These are phyloP conservation scores for Xylaria cubensis DNA, from an alignment of 495 filamentous ascomycete genomes.

Conservation along the genomic window DNA sequence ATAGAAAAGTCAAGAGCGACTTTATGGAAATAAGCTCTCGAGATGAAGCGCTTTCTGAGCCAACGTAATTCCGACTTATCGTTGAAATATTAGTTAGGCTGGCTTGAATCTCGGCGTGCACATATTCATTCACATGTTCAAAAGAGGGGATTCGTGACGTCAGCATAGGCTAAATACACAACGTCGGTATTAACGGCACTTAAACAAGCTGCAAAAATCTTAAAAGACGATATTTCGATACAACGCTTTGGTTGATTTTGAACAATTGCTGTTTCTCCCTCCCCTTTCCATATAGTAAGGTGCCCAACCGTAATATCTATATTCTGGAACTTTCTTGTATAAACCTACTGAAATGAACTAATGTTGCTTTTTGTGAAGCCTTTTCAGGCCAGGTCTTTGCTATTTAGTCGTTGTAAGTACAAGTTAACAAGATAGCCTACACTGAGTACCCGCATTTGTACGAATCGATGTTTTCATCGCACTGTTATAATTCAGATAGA, in stretches of 20 bases:
- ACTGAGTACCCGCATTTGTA: not conserved
- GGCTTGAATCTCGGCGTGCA: not conserved
- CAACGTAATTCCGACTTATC: not conserved
- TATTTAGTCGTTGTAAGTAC: not conserved
- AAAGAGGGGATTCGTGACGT: slow-evolving; percentile 22
- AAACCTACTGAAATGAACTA: not conserved
- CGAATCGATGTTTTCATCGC: not conserved
- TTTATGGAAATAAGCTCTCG: not conserved
- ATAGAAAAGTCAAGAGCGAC: not conserved
- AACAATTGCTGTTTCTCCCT: not conserved
- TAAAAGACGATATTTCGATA: not conserved
- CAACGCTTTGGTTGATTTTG: not conserved
- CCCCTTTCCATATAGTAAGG: not conserved
- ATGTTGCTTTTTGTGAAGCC: not conserved
- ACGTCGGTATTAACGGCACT: not conserved
- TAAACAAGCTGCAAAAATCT: not conserved
- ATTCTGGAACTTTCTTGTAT: not conserved
- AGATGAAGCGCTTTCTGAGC: not conserved
- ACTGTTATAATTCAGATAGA: not conserved
- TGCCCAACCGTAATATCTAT: not conserved
- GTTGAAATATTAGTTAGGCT: not conserved
- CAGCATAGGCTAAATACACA: slow-evolving; percentile 24
- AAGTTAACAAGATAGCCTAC: not conserved
- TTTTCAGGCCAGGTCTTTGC: not conserved
- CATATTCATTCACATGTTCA: not conserved